Evolutionary conservation across 2,329 filamentous ascomycete genomes (phyloP), one percentile per base, ranked within the genome.

Genomic region (Didymella pinodella): DNA sequence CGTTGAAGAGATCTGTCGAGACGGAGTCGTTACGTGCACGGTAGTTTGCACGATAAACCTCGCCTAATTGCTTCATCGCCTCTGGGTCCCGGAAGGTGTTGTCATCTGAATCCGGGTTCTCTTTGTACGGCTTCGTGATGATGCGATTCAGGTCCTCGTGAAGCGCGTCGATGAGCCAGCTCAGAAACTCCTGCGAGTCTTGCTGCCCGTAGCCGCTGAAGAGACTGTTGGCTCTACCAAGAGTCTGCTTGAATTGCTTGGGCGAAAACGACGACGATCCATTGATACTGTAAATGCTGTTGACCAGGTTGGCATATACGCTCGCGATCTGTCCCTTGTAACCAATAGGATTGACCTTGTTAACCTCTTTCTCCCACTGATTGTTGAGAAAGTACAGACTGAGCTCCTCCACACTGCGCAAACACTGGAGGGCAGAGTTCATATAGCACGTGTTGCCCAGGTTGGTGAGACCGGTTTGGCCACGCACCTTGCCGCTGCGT

Each of bases 371-470:
- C 68, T 90, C 87, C 78, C 91, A 93, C 62, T 89, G 85, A 59
- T 63, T 65, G 34, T 62, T 71, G 48, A 97, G 78, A 77, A 99
- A 98, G 77, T 97, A 99, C 70, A 93, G 89, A 5, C 92, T 94
- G 64, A 99, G 81, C 77, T 99, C 95, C 73, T 97, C 92, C 0
- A 97, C 93, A 68, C 92, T 96, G 49, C 94, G 88, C 50, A 99
- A 87, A 75, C 95, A 99, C 75, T 99, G 95, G 54, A 98, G 82
- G 10, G 95, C 95, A 22, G 94, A 97, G 77, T 98, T 98, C 93
- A 98, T 97, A 80, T 99, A 99, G 79, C 95, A 99, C 0, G 95
- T 98, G 72, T 99, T 99, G 48, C 95, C 95, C 14, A 99, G 81
- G 72, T 99, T 99, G 64, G 86, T 88, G 51, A 99, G 81, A 32